These are phyloP conservation scores for Zea luxurians DNA, from an alignment of 176 grass and related monocot species.

Conservation along the genomic window DNA sequence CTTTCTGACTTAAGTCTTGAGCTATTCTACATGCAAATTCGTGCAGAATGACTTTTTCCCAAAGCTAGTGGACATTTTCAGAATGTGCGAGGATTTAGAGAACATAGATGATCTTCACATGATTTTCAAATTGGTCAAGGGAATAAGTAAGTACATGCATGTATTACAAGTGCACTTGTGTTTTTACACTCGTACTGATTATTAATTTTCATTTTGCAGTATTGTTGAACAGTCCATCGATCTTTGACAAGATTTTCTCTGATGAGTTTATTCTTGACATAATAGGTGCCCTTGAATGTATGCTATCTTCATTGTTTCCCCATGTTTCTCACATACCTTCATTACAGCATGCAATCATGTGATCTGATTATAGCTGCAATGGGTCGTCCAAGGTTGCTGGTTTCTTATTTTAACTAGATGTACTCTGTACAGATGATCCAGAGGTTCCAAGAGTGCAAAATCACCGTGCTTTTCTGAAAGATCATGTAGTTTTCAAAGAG, in stretches of 20 bases:
- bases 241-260: slow-evolving; percentile 91
- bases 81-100: slow-evolving; percentile 97
- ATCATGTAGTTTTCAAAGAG: slow-evolving; percentile 99
- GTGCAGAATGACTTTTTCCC: slow-evolving; percentile 89
- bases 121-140: slow-evolving; percentile 96
- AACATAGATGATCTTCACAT: slow-evolving; percentile 91
- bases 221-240: slow-evolving; percentile 74
- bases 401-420: slow-evolving; percentile 21
- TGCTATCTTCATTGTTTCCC: slow-evolving; percentile 34
- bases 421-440: slow-evolving; percentile 74
- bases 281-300: slow-evolving; percentile 98
- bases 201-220: slow-evolving; percentile 67
- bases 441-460: slow-evolving; percentile 80
- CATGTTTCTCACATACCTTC: slow-evolving; percentile 31
- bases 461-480: slow-evolving; percentile 90
- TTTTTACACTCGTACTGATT: slow-evolving; percentile 39
- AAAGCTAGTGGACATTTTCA: slow-evolving; percentile 88
- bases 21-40: slow-evolving; percentile 23
- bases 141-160: slow-evolving; percentile 78
- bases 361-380: slow-evolving; percentile 22
- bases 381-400: slow-evolving; percentile 18
- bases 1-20: slow-evolving; percentile 10
- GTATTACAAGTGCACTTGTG: slow-evolving; percentile 30
- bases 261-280: slow-evolving; percentile 95
- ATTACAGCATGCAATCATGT: slow-evolving; percentile 18